Percentiles rank a stretch among this genome's conserved stretches.
Conservation (phyloP, 345 rosid genomes). For the Aquilaria malaccensis region DNA sequence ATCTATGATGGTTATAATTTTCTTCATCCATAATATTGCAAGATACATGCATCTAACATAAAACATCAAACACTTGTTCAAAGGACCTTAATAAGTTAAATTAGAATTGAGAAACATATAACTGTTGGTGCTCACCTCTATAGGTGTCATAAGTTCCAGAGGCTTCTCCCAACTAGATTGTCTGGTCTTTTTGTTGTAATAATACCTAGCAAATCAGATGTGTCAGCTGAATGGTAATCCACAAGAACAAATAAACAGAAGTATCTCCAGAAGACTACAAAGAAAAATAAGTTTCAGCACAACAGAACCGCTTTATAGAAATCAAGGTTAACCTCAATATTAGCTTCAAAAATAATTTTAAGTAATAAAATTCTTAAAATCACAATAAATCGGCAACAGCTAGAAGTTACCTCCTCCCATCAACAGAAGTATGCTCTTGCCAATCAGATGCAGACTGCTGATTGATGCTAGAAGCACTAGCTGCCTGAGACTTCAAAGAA, state of each 20-base stretch:
- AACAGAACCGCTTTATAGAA: not conserved
- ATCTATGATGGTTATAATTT: conserved; percentile 17
- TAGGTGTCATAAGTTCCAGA: conserved; percentile 84
- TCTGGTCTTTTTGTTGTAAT: conserved; percentile 86
- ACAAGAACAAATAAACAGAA: not conserved
- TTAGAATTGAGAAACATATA: conserved; percentile 7
- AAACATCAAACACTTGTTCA: conserved; percentile 7
- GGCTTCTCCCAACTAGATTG: conserved; percentile 99
- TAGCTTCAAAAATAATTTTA: too few relatives aligned
- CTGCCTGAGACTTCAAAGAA: conserved; percentile 25
- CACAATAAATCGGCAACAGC: conserved; percentile 6
- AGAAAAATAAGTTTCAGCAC: not conserved
- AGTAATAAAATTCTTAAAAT: not conserved
- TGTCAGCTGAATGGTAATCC: conserved; percentile 1
- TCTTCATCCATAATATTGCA: conserved; percentile 24
- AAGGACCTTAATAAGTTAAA: conserved; percentile 3
- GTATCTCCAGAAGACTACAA: not conserved
- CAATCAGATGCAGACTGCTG: conserved; percentile 73
- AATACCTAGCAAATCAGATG: conserved; percentile 50
- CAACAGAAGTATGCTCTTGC: conserved; percentile 89
- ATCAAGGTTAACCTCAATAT: too few relatives aligned
- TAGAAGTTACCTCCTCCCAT: conserved; percentile 72
- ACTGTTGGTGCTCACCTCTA: conserved; percentile 57
- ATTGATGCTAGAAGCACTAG: conserved; percentile 26
- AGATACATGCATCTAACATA: conserved; percentile 8